Conservation (phyloP, 805 yeast species). For the Metschnikowia lunata region DNA sequence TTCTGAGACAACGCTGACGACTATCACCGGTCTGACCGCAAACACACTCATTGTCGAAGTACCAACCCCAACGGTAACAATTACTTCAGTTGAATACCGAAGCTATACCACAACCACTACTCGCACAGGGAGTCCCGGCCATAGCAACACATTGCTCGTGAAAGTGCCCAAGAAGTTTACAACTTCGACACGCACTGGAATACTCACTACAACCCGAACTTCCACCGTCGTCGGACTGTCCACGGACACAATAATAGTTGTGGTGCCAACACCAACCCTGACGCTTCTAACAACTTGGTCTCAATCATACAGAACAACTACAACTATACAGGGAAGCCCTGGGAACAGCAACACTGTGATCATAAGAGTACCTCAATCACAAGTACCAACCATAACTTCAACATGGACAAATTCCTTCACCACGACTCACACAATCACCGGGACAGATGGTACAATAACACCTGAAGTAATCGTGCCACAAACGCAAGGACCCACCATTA, state of each 20-base stretch:
- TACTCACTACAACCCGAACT: neutral
- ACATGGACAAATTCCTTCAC: neutral
- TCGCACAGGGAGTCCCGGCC: constrained; percentile 1
- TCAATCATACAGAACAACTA: neutral
- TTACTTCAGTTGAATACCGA: neutral
- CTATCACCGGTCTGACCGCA: neutral
- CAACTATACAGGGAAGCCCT: neutral
- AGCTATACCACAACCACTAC: neutral
- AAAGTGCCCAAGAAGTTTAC: neutral
- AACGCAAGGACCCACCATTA: no score
- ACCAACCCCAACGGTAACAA: constrained; percentile 1
- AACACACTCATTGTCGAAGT: constrained; percentile 1
- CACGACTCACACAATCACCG: neutral
- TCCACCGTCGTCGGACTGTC: neutral
- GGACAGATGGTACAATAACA: no score
- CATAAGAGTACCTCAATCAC: neutral
- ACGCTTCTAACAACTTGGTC: neutral
- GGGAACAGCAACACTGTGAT: neutral
- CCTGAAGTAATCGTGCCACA: no score
- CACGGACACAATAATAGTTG: no score
- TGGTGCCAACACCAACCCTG: neutral
- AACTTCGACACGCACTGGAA: neutral
- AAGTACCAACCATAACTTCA: neutral
- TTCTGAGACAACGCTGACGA: constrained; percentile 1
- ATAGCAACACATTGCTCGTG: constrained; percentile 15